phyloP scores from a whole-genome alignment of 2,329 filamentous ascomycete genomes.

The Xylaria hypoxylon region DNA sequence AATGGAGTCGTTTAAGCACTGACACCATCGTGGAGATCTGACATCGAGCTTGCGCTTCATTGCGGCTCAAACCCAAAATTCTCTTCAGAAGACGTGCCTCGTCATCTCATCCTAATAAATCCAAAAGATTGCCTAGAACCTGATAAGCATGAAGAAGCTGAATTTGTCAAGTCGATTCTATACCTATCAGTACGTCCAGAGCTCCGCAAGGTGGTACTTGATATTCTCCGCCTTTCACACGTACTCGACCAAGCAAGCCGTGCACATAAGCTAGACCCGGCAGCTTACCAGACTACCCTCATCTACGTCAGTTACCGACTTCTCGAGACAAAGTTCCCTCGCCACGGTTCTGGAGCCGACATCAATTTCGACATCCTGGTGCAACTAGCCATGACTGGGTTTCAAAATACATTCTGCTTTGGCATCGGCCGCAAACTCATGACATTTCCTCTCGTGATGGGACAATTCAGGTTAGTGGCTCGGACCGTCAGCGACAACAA shows the following conservation, averaged over 20 bases:
- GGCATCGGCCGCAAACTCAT: constrained; percentile 28
- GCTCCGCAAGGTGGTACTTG: constrained; percentile 27
- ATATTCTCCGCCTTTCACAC: constrained; percentile 22
- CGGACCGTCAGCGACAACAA: constrained; percentile 5
- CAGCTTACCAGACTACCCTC: constrained; percentile 26
- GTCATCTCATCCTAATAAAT: constrained; percentile 18
- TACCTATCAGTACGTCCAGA: constrained; percentile 24
- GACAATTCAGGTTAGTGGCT: constrained; percentile 12
- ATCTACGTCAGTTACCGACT: constrained; percentile 31
- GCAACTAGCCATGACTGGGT: constrained; percentile 25
- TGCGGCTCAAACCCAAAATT: constrained; percentile 29
- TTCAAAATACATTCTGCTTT: constrained; percentile 33
- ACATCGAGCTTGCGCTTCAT: constrained; percentile 34
- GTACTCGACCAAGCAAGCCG: constrained; percentile 23
- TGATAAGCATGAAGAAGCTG: neutral
- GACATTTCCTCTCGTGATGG: constrained; percentile 9
- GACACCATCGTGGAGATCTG: constrained; percentile 22
- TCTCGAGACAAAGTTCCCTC: constrained; percentile 12
- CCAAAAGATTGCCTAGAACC: neutral
- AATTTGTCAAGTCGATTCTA: constrained; percentile 12
- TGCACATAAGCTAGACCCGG: constrained; percentile 23
- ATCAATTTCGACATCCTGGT: constrained; percentile 17
- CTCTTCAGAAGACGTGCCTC: constrained; percentile 27
- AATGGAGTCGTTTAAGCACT: neutral
- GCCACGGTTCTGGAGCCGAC: neutral